Evolutionary conservation across 352 stramenopile species (phyloP).

Genomic region (Globisporangium cederbergense): DNA sequence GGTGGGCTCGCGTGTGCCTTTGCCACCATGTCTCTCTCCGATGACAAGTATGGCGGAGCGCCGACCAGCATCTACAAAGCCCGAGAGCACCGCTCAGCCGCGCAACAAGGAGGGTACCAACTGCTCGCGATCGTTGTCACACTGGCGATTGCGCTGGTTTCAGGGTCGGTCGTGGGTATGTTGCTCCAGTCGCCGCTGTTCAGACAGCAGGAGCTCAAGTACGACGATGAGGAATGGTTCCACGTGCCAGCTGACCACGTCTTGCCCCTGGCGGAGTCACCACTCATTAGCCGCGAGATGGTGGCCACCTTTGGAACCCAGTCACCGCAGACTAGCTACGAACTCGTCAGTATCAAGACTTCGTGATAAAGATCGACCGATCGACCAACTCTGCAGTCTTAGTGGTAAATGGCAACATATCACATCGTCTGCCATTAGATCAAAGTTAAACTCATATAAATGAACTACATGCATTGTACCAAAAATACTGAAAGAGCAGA

Average conservation of each 20-base stretch:
- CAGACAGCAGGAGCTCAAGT: conserved; percentile 53
- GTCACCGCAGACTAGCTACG: conserved; percentile 14
- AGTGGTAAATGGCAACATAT: neutral
- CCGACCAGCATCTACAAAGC: conserved; percentile 48
- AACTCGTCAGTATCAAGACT: conserved; percentile 6
- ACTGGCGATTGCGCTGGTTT: conserved; percentile 34
- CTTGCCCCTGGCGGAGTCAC: neutral
- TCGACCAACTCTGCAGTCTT: neutral
- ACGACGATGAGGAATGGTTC: conserved; percentile 72
- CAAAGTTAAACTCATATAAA: conserved; percentile 3
- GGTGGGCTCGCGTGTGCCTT: conserved; percentile 55
- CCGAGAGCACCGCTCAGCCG: conserved; percentile 36
- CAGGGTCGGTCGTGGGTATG: conserved; percentile 26
- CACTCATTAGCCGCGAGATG: neutral
- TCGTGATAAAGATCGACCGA: neutral
- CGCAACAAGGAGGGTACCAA: conserved; percentile 53
- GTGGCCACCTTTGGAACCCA: neutral
- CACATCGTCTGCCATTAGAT: neutral
- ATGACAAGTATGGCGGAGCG: conserved; percentile 45
- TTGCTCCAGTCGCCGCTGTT: conserved; percentile 49
- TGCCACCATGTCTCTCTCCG: conserved; percentile 42
- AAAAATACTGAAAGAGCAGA: neutral
- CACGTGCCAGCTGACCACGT: conserved; percentile 25
- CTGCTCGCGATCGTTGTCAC: conserved; percentile 52
- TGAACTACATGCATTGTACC: neutral